Evolutionary conservation across 2,329 filamentous ascomycete genomes (phyloP).

Genomic region (Pyricularia sp.): DNA sequence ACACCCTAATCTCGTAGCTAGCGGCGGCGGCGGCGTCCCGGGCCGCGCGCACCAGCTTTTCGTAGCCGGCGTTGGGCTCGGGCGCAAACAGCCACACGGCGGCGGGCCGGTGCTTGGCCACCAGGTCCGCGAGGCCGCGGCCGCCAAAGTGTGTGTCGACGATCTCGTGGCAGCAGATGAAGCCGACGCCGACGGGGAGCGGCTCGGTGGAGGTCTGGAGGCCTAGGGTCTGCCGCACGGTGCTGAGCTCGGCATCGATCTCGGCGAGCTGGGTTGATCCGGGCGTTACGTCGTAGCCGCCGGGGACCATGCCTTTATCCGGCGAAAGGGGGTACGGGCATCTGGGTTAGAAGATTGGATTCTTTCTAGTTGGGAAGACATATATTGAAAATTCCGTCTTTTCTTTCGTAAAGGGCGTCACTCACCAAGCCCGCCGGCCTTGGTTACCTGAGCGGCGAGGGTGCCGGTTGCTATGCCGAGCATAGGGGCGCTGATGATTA

Average conservation of each 20-base stretch:
- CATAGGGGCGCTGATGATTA: slow-evolving; percentile 33
- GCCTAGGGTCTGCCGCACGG: slow-evolving; percentile 15
- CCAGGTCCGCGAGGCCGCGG: slow-evolving; percentile 35
- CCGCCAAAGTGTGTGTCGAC: slow-evolving; percentile 24
- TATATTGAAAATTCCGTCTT: slow-evolving; percentile 5
- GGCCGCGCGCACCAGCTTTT: slow-evolving; percentile 21
- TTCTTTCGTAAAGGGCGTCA: background rate
- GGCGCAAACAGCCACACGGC: slow-evolving; percentile 63
- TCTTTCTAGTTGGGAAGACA: background rate
- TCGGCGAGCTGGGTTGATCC: slow-evolving; percentile 16
- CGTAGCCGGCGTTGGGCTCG: slow-evolving; percentile 22
- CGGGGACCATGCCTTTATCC: slow-evolving; percentile 21
- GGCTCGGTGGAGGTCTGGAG: slow-evolving; percentile 12
- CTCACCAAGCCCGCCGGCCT: slow-evolving; percentile 30
- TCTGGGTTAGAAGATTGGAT: background rate
- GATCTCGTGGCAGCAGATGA: slow-evolving; percentile 45
- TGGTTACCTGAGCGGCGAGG: slow-evolving; percentile 28
- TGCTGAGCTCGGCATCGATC: slow-evolving; percentile 21
- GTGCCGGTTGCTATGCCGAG: slow-evolving; percentile 24
- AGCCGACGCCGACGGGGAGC: slow-evolving; percentile 48
- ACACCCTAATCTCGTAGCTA: background rate
- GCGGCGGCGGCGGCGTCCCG: slow-evolving; percentile 32
- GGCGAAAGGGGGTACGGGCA: background rate
- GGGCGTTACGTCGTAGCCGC: slow-evolving; percentile 22
- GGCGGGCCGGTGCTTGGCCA: slow-evolving; percentile 42